Evolutionary conservation across 768 basidiomycete genomes (phyloP).

Genomic region (Pleurotus djamor): DNA sequence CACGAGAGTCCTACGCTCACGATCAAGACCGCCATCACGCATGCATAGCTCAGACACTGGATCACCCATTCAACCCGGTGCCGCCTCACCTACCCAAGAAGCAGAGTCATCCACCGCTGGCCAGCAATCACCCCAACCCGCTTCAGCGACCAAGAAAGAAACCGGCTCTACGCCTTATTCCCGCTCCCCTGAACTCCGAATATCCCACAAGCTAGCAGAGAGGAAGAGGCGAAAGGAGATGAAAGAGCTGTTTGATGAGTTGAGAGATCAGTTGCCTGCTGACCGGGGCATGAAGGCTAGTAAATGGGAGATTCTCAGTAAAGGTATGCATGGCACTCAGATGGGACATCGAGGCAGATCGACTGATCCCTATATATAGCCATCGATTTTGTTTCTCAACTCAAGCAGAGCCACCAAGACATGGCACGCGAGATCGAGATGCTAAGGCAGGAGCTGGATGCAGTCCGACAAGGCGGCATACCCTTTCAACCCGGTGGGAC

Average conservation of each 20-base stretch:
- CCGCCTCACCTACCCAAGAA: constrained; percentile 36
- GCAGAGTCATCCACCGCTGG: constrained; percentile 36
- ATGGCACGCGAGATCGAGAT: constrained; percentile 79
- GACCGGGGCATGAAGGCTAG: constrained; percentile 95
- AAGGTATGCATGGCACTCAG: constrained; percentile 55
- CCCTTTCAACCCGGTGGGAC: constrained; percentile 46
- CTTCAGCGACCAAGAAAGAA: constrained; percentile 37
- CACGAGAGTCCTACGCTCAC: constrained; percentile 57
- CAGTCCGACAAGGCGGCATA: constrained; percentile 55
- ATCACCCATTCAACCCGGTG: constrained; percentile 24
- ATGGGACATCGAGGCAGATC: neutral
- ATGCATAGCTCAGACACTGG: constrained; percentile 40
- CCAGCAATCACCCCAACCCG: constrained; percentile 31
- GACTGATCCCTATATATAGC: constrained; percentile 38
- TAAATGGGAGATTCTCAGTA: constrained; percentile 99
- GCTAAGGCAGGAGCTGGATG: constrained; percentile 72
- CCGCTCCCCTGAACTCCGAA: constrained; percentile 89
- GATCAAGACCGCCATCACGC: constrained; percentile 73
- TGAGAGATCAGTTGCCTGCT: constrained; percentile 89
- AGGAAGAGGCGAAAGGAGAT: constrained; percentile 97
- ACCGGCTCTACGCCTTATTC: constrained; percentile 80
- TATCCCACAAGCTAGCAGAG: constrained; percentile 97
- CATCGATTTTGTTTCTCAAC: constrained; percentile 80
- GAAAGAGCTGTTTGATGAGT: constrained; percentile 97
- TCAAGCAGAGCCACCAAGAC: constrained; percentile 77